phyloP scores from a whole-genome alignment of 139 green algal species.

The Chlamydomonas applanata region DNA sequence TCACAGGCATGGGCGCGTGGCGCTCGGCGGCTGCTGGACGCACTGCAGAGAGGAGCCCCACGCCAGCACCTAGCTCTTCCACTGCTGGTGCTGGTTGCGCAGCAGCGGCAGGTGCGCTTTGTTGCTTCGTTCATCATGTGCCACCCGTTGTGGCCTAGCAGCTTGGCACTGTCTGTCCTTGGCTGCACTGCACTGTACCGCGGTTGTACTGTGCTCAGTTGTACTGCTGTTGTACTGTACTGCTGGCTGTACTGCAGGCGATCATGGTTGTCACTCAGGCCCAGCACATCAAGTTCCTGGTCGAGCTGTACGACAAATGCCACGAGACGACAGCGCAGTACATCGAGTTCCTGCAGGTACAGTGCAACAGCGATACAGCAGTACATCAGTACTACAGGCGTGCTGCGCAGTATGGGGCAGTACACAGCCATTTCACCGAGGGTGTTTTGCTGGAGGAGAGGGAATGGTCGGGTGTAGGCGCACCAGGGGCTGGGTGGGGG shows the following conservation, averaged over 20 bases:
- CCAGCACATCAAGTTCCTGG: slow-evolving; percentile 79
- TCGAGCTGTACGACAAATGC: slow-evolving; percentile 80
- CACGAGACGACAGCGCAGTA: slow-evolving; percentile 54
- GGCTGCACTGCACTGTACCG: too few species aligned
- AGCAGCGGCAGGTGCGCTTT: slow-evolving; percentile 63
- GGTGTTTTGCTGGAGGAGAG: too few species aligned
- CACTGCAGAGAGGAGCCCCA: slow-evolving; percentile 7
- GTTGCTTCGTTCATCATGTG: too few species aligned
- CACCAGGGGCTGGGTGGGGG: too few species aligned
- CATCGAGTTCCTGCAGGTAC: slow-evolving; percentile 24
- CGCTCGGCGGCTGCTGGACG: slow-evolving; percentile 13
- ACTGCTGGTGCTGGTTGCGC: slow-evolving; percentile 72
- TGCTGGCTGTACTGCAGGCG: slow-evolving; percentile 2
- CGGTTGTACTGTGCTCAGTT: too few species aligned
- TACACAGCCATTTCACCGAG: too few species aligned
- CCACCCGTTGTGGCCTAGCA: too few species aligned
- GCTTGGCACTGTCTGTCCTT: too few species aligned
- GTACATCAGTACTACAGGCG: neutral
- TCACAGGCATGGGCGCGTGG: slow-evolving; percentile 16
- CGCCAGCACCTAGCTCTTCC: slow-evolving; percentile 63
- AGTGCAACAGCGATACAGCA: too few species aligned
- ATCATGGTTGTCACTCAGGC: slow-evolving; percentile 55
- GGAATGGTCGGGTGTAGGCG: too few species aligned
- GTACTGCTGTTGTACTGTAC: too few species aligned
- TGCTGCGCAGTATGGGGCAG: neutral